A percentile compares a stretch with the other conserved stretches of the same genome.
phyloP scores from a whole-genome alignment of 305 asterid species.

The Solanum hybrid region DNA sequence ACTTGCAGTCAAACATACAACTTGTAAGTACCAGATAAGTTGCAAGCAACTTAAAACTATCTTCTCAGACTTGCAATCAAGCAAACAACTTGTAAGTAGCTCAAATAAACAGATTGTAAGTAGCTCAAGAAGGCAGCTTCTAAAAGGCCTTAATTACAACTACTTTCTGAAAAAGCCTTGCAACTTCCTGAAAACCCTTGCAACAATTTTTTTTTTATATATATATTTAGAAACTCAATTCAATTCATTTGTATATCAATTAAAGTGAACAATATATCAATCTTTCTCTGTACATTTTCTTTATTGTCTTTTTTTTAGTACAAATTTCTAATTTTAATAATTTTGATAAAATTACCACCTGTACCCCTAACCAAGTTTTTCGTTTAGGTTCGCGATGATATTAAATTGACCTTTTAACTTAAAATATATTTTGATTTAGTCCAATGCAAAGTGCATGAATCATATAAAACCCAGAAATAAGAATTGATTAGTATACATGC shows the following conservation, averaged over 20 bases:
- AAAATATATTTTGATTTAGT: not conserved
- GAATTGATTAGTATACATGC: not conserved
- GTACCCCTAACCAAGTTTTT: not conserved
- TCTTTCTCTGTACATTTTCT: not conserved
- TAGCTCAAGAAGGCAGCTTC: not conserved
- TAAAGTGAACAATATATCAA: not conserved
- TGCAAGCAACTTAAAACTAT: not conserved
- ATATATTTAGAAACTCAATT: not conserved
- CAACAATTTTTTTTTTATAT: not conserved
- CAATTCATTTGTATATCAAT: not conserved
- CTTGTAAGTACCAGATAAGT: not conserved
- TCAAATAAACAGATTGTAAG: not conserved
- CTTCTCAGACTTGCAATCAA: not conserved
- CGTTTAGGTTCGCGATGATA: not conserved
- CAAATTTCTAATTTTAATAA: not conserved
- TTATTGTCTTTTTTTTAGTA: not conserved
- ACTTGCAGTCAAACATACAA: not conserved
- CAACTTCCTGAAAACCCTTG: not conserved
- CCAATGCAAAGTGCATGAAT: not conserved
- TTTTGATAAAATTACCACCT: not conserved
- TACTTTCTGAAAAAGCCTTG: not conserved
- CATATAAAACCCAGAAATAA: not conserved
- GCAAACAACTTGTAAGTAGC: not conserved
- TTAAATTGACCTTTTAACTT: not conserved
- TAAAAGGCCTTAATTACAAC: not conserved